These are phyloP conservation scores for Fusarium tanahbumbuense DNA, from an alignment of 2,329 filamentous ascomycete genomes.

Conservation along the genomic window DNA sequence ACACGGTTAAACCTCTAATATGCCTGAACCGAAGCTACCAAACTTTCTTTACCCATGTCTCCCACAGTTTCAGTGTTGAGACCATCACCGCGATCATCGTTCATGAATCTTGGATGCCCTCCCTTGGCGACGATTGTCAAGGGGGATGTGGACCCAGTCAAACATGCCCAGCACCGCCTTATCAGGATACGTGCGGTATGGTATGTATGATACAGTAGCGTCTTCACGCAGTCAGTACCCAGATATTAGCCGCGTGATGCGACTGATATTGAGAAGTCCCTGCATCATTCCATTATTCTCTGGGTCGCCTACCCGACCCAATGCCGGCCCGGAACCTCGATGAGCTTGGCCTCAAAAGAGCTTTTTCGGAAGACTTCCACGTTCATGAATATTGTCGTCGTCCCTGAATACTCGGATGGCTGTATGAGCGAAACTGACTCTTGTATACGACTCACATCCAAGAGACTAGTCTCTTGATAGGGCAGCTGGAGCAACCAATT, in stretches of 20 bases:
- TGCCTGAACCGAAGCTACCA: neutral
- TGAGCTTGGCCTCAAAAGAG: slow-evolving; percentile 1
- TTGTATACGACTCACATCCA: neutral
- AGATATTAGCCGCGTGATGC: slow-evolving; percentile 22
- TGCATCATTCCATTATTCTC: neutral
- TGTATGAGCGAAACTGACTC: neutral
- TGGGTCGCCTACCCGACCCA: neutral
- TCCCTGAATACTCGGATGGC: neutral
- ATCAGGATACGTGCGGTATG: neutral
- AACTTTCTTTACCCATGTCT: neutral
- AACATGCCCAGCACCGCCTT: slow-evolving; percentile 5
- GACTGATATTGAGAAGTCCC: slow-evolving; percentile 16
- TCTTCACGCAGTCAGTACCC: neutral
- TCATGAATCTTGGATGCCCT: slow-evolving; percentile 6
- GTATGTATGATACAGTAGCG: slow-evolving; percentile 4
- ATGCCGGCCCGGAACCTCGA: neutral
- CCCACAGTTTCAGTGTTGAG: neutral
- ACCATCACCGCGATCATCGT: neutral
- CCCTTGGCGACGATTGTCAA: neutral
- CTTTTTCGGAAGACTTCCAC: neutral
- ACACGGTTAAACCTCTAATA: slow-evolving; percentile 8
- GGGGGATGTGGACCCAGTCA: neutral
- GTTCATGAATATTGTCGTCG: neutral
- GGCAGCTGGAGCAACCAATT: neutral
- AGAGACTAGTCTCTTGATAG: neutral